Evolutionary conservation across 148 eudicot species (phyloP).

Genomic region (Chenopodium suecicum): DNA sequence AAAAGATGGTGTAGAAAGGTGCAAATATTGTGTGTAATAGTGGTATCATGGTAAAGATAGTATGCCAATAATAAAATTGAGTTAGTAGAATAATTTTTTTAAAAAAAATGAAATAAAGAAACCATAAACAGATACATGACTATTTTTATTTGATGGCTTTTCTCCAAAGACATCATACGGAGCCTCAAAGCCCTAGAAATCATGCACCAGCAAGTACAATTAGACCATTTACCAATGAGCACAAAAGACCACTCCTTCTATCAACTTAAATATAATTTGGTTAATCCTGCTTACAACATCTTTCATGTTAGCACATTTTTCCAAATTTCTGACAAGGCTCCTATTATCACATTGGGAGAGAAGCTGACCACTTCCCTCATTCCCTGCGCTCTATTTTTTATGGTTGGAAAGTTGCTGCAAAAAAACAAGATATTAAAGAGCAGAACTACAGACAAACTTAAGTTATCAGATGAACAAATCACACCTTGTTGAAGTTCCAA

Average conservation of each 20-base stretch:
- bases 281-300: constrained; percentile 64
- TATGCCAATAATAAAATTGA: too few relatives aligned
- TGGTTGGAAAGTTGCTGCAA: constrained; percentile 66
- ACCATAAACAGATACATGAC: not conserved
- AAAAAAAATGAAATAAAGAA: too few relatives aligned
- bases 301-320: constrained; percentile 60
- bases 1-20: too few relatives aligned
- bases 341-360: constrained; percentile 68
- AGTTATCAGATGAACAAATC: not conserved
- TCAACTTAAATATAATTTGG: not conserved
- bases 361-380: constrained; percentile 62
- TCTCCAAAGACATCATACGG: constrained; percentile 84
- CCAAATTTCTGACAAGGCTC: constrained; percentile 59
- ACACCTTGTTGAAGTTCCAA: constrained; percentile 94
- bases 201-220: not conserved
- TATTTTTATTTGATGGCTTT: constrained; percentile 35
- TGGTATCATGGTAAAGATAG: too few relatives aligned
- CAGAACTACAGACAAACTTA: not conserved
- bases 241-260: not conserved
- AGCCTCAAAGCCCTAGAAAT: constrained; percentile 47
- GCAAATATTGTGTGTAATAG: too few relatives aligned
- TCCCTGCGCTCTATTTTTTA: constrained; percentile 61
- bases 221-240: not conserved
- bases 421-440: constrained; percentile 1
- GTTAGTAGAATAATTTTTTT: too few relatives aligned